A percentile compares a stretch with the other conserved stretches of the same genome.
Conservation (phyloP, 2,329 filamentous ascomycete species). For the Gnomoniopsis sp. region DNA sequence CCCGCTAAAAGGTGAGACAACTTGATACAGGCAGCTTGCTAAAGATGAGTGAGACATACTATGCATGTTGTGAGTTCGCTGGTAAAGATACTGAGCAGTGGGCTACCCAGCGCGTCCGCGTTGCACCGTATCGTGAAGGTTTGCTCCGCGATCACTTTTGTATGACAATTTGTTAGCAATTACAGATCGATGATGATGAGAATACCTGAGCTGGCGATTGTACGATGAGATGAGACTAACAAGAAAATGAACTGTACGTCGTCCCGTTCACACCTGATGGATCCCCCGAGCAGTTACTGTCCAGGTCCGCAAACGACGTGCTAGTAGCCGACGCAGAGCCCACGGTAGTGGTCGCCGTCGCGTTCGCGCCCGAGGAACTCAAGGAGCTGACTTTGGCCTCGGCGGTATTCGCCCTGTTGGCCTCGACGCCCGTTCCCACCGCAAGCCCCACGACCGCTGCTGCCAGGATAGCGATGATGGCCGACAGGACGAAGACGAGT, state of each 20-base stretch:
- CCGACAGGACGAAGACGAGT: constrained; percentile 38
- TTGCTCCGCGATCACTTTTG: constrained; percentile 32
- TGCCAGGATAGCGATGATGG: constrained; percentile 36
- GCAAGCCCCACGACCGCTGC: constrained; percentile 42
- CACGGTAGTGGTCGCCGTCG: constrained; percentile 18
- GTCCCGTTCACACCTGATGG: constrained; percentile 33
- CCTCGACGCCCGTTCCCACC: constrained; percentile 40
- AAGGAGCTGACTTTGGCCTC: constrained; percentile 29
- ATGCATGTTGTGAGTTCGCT: constrained; percentile 42
- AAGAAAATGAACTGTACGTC: constrained; percentile 34
- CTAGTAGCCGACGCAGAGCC: constrained; percentile 21
- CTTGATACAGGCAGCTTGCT: background rate
- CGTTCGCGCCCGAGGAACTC: constrained; percentile 22
- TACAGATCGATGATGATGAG: background rate
- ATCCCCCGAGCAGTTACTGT: constrained; percentile 37
- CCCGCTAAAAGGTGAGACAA: background rate
- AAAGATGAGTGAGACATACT: background rate
- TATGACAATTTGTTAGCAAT: background rate
- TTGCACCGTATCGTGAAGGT: constrained; percentile 43
- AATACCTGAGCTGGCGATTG: too few relatives aligned
- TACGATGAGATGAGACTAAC: constrained; percentile 26
- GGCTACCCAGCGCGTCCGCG: constrained; percentile 33
- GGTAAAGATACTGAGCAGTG: constrained; percentile 39
- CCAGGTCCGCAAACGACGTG: constrained; percentile 29
- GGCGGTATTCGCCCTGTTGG: constrained; percentile 36